Evolutionary conservation across 805 yeast species (phyloP).

Genomic region (Deakozyma indianensis): DNA sequence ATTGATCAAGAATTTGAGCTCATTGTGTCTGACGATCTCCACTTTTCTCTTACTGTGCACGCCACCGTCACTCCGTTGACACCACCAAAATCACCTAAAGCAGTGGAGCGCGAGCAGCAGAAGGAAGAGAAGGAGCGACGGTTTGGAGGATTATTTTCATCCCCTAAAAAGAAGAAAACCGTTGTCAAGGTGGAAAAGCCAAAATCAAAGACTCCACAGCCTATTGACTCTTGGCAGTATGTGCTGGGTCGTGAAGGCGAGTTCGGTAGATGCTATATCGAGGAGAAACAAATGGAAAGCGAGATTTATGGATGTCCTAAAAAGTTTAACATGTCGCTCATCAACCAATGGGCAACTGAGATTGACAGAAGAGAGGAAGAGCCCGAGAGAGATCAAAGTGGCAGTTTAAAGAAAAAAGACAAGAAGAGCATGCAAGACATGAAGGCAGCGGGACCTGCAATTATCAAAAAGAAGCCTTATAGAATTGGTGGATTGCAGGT

Average conservation of each 20-base stretch:
- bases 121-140: constrained; percentile 1
- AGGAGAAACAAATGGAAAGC: constrained; percentile 42
- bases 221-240: constrained; percentile 27
- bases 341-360: constrained; percentile 63
- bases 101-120: neutral
- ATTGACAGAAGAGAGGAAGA: neutral
- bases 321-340: constrained; percentile 43
- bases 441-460: neutral
- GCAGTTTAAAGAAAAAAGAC: neutral
- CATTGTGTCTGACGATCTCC: constrained; percentile 44
- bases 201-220: neutral
- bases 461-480: constrained; percentile 27
- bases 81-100: neutral
- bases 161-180: neutral
- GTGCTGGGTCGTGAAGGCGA: constrained; percentile 77
- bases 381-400: constrained; percentile 16
- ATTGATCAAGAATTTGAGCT: constrained; percentile 61
- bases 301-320: constrained; percentile 40
- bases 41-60: constrained; percentile 23
- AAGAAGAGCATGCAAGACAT: neutral
- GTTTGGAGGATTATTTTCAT: neutral
- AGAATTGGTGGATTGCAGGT: constrained; percentile 53
- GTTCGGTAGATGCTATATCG: constrained; percentile 64
- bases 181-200: neutral
- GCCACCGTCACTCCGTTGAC: neutral